A percentile compares a stretch with the other conserved stretches of the same genome.
These are phyloP conservation scores for Lipomyces sp. DNA, from an alignment of 805 yeast species.

Conservation along the genomic window DNA sequence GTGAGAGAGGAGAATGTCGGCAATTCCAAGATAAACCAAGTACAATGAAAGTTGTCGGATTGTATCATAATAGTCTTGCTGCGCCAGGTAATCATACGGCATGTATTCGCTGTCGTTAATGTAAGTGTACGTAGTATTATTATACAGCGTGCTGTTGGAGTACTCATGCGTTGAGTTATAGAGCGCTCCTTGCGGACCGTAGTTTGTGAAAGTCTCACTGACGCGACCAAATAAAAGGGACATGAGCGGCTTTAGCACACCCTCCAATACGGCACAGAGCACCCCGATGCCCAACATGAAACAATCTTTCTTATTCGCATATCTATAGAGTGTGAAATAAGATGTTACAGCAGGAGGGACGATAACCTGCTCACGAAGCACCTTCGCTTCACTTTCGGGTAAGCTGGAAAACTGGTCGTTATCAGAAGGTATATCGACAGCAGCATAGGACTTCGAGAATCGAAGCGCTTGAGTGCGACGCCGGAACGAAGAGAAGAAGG, in stretches of 20 bases:
- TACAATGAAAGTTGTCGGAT: constrained; percentile 37
- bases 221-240: constrained; percentile 47
- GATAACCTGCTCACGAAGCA: constrained; percentile 46
- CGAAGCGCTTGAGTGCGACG: constrained; percentile 11
- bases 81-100: constrained; percentile 13
- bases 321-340: constrained; percentile 44
- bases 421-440: constrained; percentile 13
- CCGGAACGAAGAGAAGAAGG: constrained; percentile 23
- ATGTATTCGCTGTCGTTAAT: constrained; percentile 28
- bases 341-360: constrained; percentile 37
- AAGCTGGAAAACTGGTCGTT: constrained; percentile 38
- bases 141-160: constrained; percentile 40
- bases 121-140: constrained; percentile 42
- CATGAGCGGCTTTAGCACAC: constrained; percentile 47
- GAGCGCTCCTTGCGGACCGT: constrained; percentile 28
- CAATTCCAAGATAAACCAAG: constrained; percentile 51
- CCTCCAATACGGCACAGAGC: constrained; percentile 46
- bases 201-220: constrained; percentile 46
- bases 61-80: constrained; percentile 26
- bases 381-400: constrained; percentile 44
- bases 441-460: constrained; percentile 26
- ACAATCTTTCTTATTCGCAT: constrained; percentile 44
- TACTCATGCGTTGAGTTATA: constrained; percentile 18
- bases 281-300: constrained; percentile 43
- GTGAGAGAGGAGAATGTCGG: constrained; percentile 38